These are phyloP conservation scores for Tagetes erecta DNA, from an alignment of 129 eudicot species.

Conservation along the genomic window DNA sequence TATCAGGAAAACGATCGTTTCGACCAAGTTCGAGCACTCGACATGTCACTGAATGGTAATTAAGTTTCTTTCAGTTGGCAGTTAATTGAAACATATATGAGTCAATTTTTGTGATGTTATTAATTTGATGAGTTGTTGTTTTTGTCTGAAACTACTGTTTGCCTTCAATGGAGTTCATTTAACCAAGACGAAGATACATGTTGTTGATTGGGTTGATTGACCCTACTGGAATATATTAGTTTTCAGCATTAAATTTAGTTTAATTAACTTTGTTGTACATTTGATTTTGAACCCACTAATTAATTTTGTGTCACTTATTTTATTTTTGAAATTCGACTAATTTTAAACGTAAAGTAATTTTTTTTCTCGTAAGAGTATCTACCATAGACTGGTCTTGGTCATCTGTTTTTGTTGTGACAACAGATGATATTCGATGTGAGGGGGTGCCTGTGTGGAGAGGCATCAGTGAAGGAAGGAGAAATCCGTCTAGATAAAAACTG, in stretches of 20 bases:
- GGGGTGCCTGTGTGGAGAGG: too few relatives aligned
- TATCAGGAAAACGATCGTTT: slow-evolving; percentile 84
- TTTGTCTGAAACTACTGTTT: neutral
- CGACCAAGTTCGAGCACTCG: slow-evolving; percentile 80
- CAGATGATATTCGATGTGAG: too few relatives aligned
- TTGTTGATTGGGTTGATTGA: slow-evolving; percentile 1
- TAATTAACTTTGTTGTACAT: neutral
- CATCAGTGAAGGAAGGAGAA: too few relatives aligned
- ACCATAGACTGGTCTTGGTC: too few relatives aligned
- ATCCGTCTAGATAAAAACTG: too few relatives aligned
- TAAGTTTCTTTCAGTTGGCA: neutral
- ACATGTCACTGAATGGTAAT: slow-evolving; percentile 78
- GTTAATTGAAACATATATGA: neutral
- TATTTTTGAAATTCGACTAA: neutral
- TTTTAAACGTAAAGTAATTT: neutral
- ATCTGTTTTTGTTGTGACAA: too few relatives aligned
- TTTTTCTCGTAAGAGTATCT: neutral
- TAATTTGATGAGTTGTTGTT: neutral
- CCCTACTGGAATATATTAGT: neutral
- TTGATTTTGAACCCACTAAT: neutral
- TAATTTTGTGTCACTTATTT: neutral
- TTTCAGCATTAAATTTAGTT: neutral
- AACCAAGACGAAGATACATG: neutral
- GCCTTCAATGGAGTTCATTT: slow-evolving; percentile 9
- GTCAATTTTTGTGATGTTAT: neutral